Conservation (phyloP, 73 alveolate species). For the Symbiodinium natans region DNA sequence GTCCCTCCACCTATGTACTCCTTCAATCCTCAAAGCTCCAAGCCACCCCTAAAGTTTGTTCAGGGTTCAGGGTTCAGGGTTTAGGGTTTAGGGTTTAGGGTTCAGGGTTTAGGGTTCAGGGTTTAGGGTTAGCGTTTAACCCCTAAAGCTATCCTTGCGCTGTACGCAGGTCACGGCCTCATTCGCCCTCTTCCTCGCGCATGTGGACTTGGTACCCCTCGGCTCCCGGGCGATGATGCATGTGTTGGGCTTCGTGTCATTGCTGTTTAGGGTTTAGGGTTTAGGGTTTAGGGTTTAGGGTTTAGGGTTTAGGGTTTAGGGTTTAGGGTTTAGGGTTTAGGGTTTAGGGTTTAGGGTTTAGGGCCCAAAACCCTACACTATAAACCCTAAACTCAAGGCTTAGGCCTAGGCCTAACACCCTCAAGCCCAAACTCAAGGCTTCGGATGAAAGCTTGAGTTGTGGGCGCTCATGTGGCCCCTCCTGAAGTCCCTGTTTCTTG, state of each 20-base stretch:
- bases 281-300: no score
- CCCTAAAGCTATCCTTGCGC: background rate
- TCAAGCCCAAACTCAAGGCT: no score
- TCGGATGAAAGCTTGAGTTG: no score
- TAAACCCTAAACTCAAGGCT: no score
- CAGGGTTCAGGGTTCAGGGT: no score
- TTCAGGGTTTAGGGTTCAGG: background rate
- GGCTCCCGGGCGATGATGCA: background rate
- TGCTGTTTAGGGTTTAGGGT: background rate
- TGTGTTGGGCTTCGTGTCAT: background rate
- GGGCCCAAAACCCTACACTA: no score
- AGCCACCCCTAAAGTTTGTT: no score
- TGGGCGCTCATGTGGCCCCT: no score
- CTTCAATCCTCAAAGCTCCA: background rate
- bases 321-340: no score
- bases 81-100: background rate
- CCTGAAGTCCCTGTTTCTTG: no score
- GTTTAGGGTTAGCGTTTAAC: background rate
- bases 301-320: no score
- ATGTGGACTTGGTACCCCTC: conserved; percentile 27
- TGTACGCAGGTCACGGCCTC: conserved; percentile 25
- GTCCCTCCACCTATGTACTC: background rate
- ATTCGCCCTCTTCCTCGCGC: conserved; percentile 45
- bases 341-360: background rate
- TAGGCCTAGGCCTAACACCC: no score